Conservation (phyloP, 495 filamentous ascomycete genomes). For the Penicillium egyptiacum region DNA sequence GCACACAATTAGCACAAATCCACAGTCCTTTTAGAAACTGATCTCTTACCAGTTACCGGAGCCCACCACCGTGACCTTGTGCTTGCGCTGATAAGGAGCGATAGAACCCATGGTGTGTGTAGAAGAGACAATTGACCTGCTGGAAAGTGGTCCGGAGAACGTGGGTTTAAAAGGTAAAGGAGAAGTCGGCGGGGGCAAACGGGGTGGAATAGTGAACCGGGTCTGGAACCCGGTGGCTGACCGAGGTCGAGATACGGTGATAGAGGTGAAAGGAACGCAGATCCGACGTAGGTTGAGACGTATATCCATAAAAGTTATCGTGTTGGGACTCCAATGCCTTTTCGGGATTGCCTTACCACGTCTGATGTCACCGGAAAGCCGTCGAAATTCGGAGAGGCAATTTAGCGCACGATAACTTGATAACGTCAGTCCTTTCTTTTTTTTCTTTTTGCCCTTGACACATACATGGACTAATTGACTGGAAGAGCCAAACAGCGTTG, state of each 20-base stretch:
- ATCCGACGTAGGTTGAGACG: conserved; percentile 22
- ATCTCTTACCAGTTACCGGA: conserved; percentile 87
- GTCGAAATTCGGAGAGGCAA: conserved; percentile 4
- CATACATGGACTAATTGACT: background rate
- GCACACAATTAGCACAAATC: conserved; percentile 3
- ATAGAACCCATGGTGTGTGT: conserved; percentile 45
- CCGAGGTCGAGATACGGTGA: conserved; percentile 24
- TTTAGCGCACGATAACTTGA: background rate
- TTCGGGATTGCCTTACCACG: background rate
- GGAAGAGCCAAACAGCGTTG: conserved; percentile 14
- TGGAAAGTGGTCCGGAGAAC: conserved; percentile 16
- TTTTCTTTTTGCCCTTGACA: background rate
- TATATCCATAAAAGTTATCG: conserved; percentile 20
- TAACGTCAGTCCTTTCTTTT: conserved; percentile 7
- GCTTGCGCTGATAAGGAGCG: conserved; percentile 60
- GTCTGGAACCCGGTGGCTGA: conserved; percentile 26
- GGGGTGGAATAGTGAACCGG: conserved; percentile 12
- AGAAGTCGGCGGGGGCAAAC: conserved; percentile 25
- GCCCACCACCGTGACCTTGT: conserved; percentile 92
- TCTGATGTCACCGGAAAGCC: conserved; percentile 11
- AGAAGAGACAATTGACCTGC: conserved; percentile 26
- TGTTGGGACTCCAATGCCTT: conserved; percentile 13
- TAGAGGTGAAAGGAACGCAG: conserved; percentile 24
- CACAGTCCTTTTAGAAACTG: background rate
- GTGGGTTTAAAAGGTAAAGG: conserved; percentile 25